These are phyloP conservation scores for Penicillium bialowiezense DNA, from an alignment of 495 filamentous ascomycete species.

Conservation along the genomic window DNA sequence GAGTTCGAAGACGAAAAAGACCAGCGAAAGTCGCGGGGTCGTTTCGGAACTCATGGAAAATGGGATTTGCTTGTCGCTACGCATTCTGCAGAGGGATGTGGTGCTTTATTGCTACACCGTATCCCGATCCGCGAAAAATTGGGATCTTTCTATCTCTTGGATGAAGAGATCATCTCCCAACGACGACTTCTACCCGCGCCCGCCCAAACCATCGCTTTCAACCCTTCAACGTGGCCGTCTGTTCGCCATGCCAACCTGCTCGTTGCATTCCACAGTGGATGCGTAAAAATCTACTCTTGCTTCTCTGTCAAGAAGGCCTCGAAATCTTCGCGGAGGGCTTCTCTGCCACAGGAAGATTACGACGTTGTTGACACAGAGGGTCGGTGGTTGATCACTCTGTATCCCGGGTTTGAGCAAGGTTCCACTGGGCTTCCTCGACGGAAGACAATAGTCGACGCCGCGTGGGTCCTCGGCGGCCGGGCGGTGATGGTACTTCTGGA, in stretches of 20 bases:
- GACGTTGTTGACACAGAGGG: slow-evolving; percentile 38
- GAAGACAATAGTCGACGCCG: slow-evolving; percentile 75
- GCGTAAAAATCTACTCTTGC: slow-evolving; percentile 64
- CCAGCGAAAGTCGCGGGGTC: slow-evolving; percentile 28
- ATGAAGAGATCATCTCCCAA: slow-evolving; percentile 54
- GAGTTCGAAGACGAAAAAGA: slow-evolving; percentile 29
- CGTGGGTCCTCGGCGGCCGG: slow-evolving; percentile 79
- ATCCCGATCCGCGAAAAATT: slow-evolving; percentile 40
- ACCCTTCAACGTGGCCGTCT: slow-evolving; percentile 59
- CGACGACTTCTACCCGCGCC: slow-evolving; percentile 63
- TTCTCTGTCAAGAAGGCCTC: slow-evolving; percentile 29
- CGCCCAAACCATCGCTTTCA: slow-evolving; percentile 68
- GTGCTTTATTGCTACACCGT: slow-evolving; percentile 55
- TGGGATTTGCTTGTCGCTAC: slow-evolving; percentile 61
- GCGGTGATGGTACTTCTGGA: slow-evolving; percentile 72
- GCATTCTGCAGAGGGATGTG: slow-evolving; percentile 65
- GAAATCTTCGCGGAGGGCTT: slow-evolving; percentile 25
- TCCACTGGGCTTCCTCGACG: slow-evolving; percentile 45
- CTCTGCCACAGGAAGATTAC: slow-evolving; percentile 26
- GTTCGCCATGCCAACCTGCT: slow-evolving; percentile 60
- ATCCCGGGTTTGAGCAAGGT: slow-evolving; percentile 58
- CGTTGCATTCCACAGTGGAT: slow-evolving; percentile 63
- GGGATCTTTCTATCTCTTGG: slow-evolving; percentile 30
- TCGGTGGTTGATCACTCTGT: slow-evolving; percentile 67
- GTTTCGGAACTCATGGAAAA: slow-evolving; percentile 18